Base-by-base conservation (phyloP, 176 grass and related monocot species). In the Phoenix dactylifera region DNA sequence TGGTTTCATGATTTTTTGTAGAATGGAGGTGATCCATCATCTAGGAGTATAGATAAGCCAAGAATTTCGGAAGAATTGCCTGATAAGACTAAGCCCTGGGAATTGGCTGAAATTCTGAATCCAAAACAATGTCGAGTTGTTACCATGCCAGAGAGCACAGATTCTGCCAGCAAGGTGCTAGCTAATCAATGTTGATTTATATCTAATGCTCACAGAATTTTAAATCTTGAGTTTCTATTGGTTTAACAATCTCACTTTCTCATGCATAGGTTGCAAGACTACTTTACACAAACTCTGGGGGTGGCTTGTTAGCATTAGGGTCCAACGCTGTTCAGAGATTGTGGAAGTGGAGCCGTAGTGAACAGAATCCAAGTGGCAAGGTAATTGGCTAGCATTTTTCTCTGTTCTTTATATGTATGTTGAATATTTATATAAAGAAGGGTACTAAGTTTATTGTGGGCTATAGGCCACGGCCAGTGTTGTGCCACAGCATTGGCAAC, bases 401-500 rank as follows among this genome's bases (percentile, higher is more conserved):
- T 81, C 64, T 52, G 12, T 26, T 49, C 4, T 60, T 44, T 44
- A 44, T 44, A 44, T 44, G 10, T 44, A 12, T 3, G 12, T 44
- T 44, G 35, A 44, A 44, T 44, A 44, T 44, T 30, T 44, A 39
- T 39, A 39, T 39, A 39, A 39, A 39, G 1, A 44, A 44, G 35
- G 10, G 2, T 44, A 44, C 14, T 65, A 51, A 54, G 55, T 75
- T 15, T 15, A 19, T 59, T 20, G 59, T 73, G 16, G 66, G 66
- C 71, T 77, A 67, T 73, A 97, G 87, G 92, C 87, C 52, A 91
- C 92, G 51, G 86, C 92, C 6, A 82, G 72, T 68, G 63, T 85
- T 69, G 87, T 88, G 54, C 92, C 92, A 53, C 87, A 88, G 18
- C 87, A 97, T 79, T 97, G 92, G 92, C 83, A 87, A 62, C 92